A percentile compares a stretch with the other conserved stretches of the same genome.
phyloP scores from a whole-genome alignment of 805 yeast genomes.

The Lachancea fermentati region DNA sequence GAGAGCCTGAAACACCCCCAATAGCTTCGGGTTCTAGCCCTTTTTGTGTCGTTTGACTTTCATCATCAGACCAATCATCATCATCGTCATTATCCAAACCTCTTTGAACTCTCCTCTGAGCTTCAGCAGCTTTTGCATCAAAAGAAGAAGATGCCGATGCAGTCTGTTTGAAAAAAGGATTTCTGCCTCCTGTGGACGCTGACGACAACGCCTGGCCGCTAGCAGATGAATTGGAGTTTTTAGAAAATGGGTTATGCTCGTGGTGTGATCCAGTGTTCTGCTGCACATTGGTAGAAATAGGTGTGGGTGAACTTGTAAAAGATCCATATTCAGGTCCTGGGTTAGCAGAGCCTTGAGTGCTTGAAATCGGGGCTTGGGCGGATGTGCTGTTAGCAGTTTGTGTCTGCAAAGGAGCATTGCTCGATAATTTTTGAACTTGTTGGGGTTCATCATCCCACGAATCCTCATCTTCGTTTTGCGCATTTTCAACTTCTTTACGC shows the following conservation, averaged over 20 bases:
- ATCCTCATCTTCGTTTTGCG: constrained; percentile 37
- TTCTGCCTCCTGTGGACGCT: constrained; percentile 24
- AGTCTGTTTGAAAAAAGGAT: constrained; percentile 56
- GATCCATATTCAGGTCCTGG: background rate
- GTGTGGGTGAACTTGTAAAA: constrained; percentile 4
- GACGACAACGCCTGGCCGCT: constrained; percentile 7
- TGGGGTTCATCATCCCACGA: constrained; percentile 7
- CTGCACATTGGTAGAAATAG: constrained; percentile 10
- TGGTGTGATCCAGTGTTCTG: constrained; percentile 23
- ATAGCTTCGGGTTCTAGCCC: background rate
- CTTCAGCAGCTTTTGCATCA: constrained; percentile 56
- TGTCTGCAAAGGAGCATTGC: background rate
- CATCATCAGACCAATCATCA: constrained; percentile 36
- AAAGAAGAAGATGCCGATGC: constrained; percentile 31
- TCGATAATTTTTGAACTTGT: background rate
- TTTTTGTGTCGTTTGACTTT: constrained; percentile 10
- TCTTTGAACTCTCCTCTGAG: constrained; percentile 69
- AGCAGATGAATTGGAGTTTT: constrained; percentile 15
- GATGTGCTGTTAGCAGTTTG: background rate
- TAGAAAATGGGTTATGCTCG: constrained; percentile 48
- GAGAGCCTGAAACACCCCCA: constrained; percentile 11
- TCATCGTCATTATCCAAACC: constrained; percentile 34
- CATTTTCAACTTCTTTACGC: constrained; percentile 53
- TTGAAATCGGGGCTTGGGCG: background rate
- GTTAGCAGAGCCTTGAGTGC: background rate